Evolutionary conservation across 2,329 filamentous ascomycete genomes (phyloP).

Genomic region (Ceratocystis harringtonii): DNA sequence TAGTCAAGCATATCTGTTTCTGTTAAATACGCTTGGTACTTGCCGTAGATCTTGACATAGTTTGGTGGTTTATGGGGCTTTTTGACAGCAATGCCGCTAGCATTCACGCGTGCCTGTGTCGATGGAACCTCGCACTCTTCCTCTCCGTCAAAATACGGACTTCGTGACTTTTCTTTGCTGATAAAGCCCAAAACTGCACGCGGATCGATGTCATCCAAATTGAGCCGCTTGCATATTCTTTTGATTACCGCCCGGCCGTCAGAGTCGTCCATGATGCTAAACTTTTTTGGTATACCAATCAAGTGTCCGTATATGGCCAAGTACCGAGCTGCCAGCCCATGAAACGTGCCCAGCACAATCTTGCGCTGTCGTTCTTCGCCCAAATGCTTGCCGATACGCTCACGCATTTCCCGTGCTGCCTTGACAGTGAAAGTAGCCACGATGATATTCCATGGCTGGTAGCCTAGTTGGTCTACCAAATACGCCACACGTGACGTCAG

Average conservation of each 20-base stretch:
- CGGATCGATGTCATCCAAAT: conserved; percentile 49
- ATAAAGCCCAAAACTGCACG: conserved; percentile 61
- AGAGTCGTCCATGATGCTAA: conserved; percentile 75
- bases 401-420: conserved; percentile 83
- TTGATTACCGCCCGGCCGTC: conserved; percentile 69
- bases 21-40: conserved; percentile 64
- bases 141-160: conserved; percentile 20
- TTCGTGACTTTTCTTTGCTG: conserved; percentile 48
- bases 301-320: conserved; percentile 68
- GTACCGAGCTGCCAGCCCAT: conserved; percentile 80
- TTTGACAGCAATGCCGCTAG: conserved; percentile 16
- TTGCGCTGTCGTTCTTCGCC: conserved; percentile 60
- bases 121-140: neutral
- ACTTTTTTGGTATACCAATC: conserved; percentile 69
- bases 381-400: conserved; percentile 67
- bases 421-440: conserved; percentile 97
- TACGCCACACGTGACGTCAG: conserved; percentile 85
- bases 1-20: conserved; percentile 80
- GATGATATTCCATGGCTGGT: conserved; percentile 73
- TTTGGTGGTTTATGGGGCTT: conserved; percentile 35
- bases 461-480: conserved; percentile 56
- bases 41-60: conserved; percentile 51
- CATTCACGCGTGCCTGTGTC: conserved; percentile 13
- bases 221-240: conserved; percentile 64
- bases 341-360: conserved; percentile 82